A percentile compares a stretch with the other conserved stretches of the same genome.
Conservation (phyloP, 257 asterid genomes). For the Lycium barbarum region DNA sequence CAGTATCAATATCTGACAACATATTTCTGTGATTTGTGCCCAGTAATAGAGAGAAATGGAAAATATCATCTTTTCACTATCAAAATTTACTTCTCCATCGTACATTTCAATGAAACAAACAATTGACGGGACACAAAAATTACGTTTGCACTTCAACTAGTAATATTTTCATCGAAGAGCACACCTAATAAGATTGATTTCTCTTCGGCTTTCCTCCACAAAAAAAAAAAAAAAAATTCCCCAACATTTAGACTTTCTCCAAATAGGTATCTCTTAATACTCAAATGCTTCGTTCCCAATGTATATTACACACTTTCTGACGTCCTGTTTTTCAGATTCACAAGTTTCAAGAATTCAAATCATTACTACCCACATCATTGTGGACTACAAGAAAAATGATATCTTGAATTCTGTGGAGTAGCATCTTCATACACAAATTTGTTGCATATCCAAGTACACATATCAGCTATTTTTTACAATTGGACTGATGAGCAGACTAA, state of each 20-base stretch:
- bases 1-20: slow-evolving; percentile 5
- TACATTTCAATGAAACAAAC: not conserved
- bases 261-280: not conserved
- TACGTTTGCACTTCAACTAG: not conserved
- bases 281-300: not conserved
- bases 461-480: not conserved
- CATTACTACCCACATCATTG: not conserved
- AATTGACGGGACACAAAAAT: not conserved
- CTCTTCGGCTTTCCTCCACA: not conserved
- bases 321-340: not conserved
- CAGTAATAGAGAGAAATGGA: slow-evolving; percentile 5
- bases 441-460: slow-evolving; percentile 21
- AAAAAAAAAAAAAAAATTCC: not conserved
- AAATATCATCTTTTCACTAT: not conserved
- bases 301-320: not conserved
- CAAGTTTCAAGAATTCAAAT: not conserved
- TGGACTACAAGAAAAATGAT: not conserved
- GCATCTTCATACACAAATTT: not conserved
- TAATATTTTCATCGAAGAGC: not conserved
- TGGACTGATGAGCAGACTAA: not conserved
- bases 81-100: not conserved
- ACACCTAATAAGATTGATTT: slow-evolving; percentile 1
- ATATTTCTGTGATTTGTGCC: slow-evolving; percentile 5
- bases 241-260: slow-evolving; percentile 2
- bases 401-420: not conserved